Conservation (phyloP, 768 basidiomycete species). For the Russula emetica region DNA sequence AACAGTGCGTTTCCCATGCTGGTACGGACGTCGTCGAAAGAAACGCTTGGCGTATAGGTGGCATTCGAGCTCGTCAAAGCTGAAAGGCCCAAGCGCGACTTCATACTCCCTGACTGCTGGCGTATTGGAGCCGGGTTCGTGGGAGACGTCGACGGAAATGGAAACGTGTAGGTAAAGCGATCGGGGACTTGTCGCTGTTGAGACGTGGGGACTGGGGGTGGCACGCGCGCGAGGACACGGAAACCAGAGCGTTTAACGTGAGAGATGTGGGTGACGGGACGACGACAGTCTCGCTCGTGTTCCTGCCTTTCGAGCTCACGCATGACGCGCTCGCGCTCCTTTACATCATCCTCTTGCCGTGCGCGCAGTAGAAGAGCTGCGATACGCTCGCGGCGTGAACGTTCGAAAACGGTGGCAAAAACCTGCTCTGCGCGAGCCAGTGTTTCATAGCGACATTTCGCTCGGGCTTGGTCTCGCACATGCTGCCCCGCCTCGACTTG, state of each 20-base stretch:
- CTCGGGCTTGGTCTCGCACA: constrained; percentile 17
- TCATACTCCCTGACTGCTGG: constrained; percentile 9
- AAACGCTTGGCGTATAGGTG: constrained; percentile 16
- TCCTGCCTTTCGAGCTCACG: constrained; percentile 18
- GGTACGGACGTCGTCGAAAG: constrained; percentile 27
- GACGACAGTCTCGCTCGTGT: constrained; percentile 17
- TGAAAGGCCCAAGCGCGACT: constrained; percentile 10
- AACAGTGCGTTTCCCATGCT: constrained; percentile 25
- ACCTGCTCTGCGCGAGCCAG: constrained; percentile 18
- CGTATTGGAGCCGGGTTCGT: constrained; percentile 1
- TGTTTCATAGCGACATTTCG: constrained; percentile 20
- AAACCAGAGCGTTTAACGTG: not conserved
- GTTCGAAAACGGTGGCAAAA: constrained; percentile 20
- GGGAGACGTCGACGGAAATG: constrained; percentile 12
- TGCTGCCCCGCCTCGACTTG: constrained; percentile 4
- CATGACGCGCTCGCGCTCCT: constrained; percentile 13
- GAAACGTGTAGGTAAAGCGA: constrained; percentile 27
- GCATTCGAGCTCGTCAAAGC: constrained; percentile 7
- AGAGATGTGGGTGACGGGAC: not conserved
- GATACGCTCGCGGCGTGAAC: constrained; percentile 24
- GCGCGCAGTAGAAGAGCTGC: constrained; percentile 12
- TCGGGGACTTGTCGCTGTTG: constrained; percentile 5
- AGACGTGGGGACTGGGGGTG: not conserved
- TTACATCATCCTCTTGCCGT: constrained; percentile 14
- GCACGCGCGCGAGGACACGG: constrained; percentile 14